A percentile compares a stretch with the other conserved stretches of the same genome.
These are phyloP conservation scores for Gorgonomyces haynaldii DNA, from an alignment of 192 early-diverging fungal genomes.

Conservation along the genomic window DNA sequence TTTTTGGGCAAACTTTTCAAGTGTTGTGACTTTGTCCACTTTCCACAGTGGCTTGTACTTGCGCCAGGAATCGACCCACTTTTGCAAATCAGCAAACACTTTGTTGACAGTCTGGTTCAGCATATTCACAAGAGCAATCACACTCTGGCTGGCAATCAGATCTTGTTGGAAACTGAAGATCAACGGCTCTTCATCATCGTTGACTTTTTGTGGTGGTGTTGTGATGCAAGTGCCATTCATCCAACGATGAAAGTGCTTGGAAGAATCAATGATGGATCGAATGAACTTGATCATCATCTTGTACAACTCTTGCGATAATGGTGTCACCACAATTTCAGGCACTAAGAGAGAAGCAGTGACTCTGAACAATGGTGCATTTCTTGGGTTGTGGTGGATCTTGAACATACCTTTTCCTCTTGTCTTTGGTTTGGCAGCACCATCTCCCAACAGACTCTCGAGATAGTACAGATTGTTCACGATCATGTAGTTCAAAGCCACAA, in stretches of 20 bases:
- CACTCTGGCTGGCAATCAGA: slow-evolving; percentile 31
- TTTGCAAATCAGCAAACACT: slow-evolving; percentile 36
- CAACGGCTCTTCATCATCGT: slow-evolving; percentile 45
- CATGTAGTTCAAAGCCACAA: slow-evolving; percentile 44
- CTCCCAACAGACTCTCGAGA: slow-evolving; percentile 26
- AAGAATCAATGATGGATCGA: slow-evolving; percentile 44
- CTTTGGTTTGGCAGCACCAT: slow-evolving; percentile 11
- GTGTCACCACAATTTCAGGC: slow-evolving; percentile 48
- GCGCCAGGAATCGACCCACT: slow-evolving; percentile 43
- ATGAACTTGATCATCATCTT: slow-evolving; percentile 54
- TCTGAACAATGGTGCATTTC: slow-evolving; percentile 35
- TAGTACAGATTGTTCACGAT: slow-evolving; percentile 41
- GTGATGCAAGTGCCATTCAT: slow-evolving; percentile 49
- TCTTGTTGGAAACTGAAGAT: slow-evolving; percentile 48
- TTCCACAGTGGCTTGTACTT: slow-evolving; percentile 54
- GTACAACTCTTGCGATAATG: slow-evolving; percentile 41
- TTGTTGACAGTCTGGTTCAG: slow-evolving; percentile 37
- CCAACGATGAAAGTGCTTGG: slow-evolving; percentile 53
- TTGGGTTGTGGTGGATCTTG: slow-evolving; percentile 11
- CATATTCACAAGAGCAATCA: slow-evolving; percentile 29
- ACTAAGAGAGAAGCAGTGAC: slow-evolving; percentile 45
- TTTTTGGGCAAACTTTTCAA: slow-evolving; percentile 57
- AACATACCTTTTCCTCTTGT: slow-evolving; percentile 10
- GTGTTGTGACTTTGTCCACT: slow-evolving; percentile 50
- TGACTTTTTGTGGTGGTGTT: slow-evolving; percentile 42